Evolutionary conservation across 2,329 filamentous ascomycete genomes (phyloP), one percentile per base, ranked within the genome.

Genomic region (Diaporthe nobilis): DNA sequence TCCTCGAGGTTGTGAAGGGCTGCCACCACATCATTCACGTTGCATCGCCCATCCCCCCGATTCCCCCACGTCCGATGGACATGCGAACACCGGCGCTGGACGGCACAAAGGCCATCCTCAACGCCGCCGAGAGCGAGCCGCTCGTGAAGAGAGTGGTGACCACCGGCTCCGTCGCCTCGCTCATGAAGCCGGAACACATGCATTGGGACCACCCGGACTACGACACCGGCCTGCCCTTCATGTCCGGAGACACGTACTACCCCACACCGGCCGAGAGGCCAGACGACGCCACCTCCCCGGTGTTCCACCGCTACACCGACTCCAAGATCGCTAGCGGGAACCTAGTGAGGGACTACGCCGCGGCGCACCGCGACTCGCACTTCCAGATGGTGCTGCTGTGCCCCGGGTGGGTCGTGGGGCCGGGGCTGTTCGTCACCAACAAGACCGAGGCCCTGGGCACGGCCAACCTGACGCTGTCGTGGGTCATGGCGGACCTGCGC

Each of bases 361-460:
- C 71, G 5, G 60, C 71, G 25, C 60, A 73, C 71, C 71, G 47
- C 34, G 44, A 67, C 47, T 67, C 72, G 4, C 72, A 60, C 20
- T 74, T 74, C 39, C 37, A 68, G 61, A n/a, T 49, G n/a, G 61
- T 74, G 22, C 20, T 74, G 7, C 51, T 74, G 13, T 74, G 72
- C n/a, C 72, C 72, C 22, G 61, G 47, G 5, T 74, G 72, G 72
- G 15, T 68, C 28, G 20, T 74, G 4, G 72, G 72, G 9, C 72
- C 72, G 25, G 63, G 60, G 9, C 39, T 67, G 61, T 44, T 70
- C 28, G 42, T 58, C 22, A 47, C 37, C 12, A 74, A 44, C 37
- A 68, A 51, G 61, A 17, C 25, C 13, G 61, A 74, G 61, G 63
- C 53, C 8, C n/a, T 68, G 25, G 25, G 9, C 37, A 74, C 72